Conservation (phyloP, 31 red algal genomes). For the Endocladia muricata region DNA sequence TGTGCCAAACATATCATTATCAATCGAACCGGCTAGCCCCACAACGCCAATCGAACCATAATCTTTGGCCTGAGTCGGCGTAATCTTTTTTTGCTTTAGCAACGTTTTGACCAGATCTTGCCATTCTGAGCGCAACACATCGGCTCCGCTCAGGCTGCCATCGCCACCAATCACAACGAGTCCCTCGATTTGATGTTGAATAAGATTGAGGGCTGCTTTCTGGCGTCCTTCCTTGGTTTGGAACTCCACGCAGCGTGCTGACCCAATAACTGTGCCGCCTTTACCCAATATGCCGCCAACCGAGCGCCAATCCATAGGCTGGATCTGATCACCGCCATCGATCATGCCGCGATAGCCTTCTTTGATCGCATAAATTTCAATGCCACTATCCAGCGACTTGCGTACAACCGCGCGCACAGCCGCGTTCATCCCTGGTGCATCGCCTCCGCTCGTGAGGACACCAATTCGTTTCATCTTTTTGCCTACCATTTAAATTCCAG, state of each 20-base stretch:
- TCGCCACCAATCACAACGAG: constrained; percentile 4
- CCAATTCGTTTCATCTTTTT: constrained; percentile 1
- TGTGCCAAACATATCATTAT: constrained; percentile 4
- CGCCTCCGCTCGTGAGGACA: background rate
- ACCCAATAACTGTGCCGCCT: background rate
- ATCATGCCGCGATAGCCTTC: constrained; percentile 7
- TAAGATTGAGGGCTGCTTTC: background rate
- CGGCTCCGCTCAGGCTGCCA: background rate
- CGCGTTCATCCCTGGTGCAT: constrained; percentile 10
- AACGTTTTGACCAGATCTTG: background rate
- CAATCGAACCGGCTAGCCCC: constrained; percentile 1
- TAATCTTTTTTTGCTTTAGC: no score
- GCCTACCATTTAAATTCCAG: no score
- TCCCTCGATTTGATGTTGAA: background rate
- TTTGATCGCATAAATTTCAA: background rate
- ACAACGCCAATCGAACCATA: no score
- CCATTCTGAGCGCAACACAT: background rate
- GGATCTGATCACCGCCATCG: constrained; percentile 1
- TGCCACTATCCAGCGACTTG: background rate
- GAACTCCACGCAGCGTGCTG: background rate
- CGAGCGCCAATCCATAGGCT: background rate
- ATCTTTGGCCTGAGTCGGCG: no score
- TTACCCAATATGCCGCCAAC: background rate
- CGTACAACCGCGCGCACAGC: background rate
- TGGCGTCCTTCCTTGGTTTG: background rate